phyloP scores from a whole-genome alignment of 164 flowering plant species.

The Chimonanthus praecox region DNA sequence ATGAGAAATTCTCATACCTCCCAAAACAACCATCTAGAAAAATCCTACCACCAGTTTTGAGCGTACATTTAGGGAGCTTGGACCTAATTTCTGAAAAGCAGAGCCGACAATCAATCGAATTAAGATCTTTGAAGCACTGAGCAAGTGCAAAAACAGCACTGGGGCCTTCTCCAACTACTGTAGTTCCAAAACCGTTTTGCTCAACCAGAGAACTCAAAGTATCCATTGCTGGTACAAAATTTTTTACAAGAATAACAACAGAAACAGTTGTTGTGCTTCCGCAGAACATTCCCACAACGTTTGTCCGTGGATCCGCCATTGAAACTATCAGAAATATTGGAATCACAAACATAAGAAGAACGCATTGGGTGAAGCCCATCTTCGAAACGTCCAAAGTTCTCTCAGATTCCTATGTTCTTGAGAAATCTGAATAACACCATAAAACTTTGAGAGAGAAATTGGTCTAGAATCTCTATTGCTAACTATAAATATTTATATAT shows the following conservation, averaged over 20 bases:
- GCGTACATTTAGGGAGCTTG: background rate
- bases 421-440: too few species aligned
- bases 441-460: too few species aligned
- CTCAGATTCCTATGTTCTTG: background rate
- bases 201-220: background rate
- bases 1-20: conserved; percentile 11
- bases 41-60: conserved; percentile 1
- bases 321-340: background rate
- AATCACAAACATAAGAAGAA: conserved; percentile 3
- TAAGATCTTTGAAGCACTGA: conserved; percentile 1
- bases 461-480: too few species aligned
- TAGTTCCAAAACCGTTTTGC: background rate
- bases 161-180: background rate
- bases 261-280: background rate
- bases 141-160: background rate
- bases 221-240: background rate
- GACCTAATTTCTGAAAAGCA: conserved; percentile 4
- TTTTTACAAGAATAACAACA: background rate
- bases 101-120: background rate
- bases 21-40: conserved; percentile 11
- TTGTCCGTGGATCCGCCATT: background rate
- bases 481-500: too few species aligned
- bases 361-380: conserved; percentile 1
- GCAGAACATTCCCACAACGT: background rate
- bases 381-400: background rate